Conservation (phyloP, 2,329 filamentous ascomycete genomes). For the Aschersonia sp. region DNA sequence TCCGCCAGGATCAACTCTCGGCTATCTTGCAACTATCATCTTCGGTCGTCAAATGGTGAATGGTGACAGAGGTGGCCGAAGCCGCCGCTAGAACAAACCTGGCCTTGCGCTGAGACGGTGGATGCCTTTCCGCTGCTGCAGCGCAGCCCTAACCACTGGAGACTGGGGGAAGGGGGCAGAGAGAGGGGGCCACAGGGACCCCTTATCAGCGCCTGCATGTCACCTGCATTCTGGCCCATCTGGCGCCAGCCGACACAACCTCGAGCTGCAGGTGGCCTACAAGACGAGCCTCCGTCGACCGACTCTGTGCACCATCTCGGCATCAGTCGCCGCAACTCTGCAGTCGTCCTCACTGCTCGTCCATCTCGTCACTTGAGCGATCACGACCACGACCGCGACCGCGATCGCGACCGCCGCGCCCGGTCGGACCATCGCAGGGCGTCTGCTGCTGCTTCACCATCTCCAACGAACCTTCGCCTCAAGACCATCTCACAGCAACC, state of each 20-base stretch:
- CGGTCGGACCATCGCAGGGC: constrained; percentile 29
- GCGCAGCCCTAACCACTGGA: not conserved
- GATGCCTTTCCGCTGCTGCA: not conserved
- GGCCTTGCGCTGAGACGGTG: not conserved
- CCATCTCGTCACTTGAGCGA: constrained; percentile 2
- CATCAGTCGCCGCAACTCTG: not conserved
- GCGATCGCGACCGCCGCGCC: constrained; percentile 32
- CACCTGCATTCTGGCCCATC: not conserved
- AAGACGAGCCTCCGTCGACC: not conserved
- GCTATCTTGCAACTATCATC: not conserved
- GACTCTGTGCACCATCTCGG: not conserved
- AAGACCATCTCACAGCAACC: constrained; percentile 17
- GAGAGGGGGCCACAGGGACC: no score
- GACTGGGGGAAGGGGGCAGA: not conserved
- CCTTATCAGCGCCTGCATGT: not conserved
- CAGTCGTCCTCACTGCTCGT: not conserved
- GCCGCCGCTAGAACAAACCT: not conserved
- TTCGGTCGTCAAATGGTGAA: not conserved
- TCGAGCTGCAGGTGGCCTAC: not conserved
- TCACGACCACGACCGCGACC: constrained; percentile 14
- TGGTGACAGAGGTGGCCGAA: not conserved
- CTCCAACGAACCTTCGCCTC: constrained; percentile 12
- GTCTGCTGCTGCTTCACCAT: constrained; percentile 15
- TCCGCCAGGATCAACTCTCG: not conserved
- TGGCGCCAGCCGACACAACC: not conserved